Conservation (phyloP, 1,284 basidiomycete species). For the Crocinoboletus sp. region DNA sequence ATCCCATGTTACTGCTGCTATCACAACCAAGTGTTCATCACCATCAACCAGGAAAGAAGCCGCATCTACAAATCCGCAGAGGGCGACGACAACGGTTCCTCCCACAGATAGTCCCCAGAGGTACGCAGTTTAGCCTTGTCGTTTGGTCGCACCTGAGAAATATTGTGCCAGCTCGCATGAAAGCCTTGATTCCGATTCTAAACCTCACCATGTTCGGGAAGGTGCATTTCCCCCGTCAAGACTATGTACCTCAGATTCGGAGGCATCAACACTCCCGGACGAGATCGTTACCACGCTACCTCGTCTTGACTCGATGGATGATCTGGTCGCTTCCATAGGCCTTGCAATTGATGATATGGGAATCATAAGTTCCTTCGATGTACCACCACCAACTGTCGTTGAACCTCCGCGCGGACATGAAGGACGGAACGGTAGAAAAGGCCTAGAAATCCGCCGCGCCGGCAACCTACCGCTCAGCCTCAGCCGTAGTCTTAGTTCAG, state of each 20-base stretch:
- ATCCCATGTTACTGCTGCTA: conserved; percentile 45
- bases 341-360: conserved; percentile 37
- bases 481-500: conserved; percentile 11
- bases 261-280: conserved; percentile 17
- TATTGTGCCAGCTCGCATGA: conserved; percentile 17
- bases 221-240: conserved; percentile 60
- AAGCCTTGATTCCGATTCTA: conserved; percentile 14
- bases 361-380: conserved; percentile 29
- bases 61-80: conserved; percentile 4
- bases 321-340: conserved; percentile 33
- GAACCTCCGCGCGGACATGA: conserved; percentile 35
- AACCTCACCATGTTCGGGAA: conserved; percentile 53
- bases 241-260: conserved; percentile 33
- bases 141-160: not conserved
- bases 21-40: conserved; percentile 27
- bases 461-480: conserved; percentile 15
- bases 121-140: conserved; percentile 15
- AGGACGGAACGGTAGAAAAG: conserved; percentile 20
- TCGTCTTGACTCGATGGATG: conserved; percentile 31
- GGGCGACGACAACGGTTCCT: not conserved
- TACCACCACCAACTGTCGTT: conserved; percentile 38
- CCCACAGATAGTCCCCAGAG: conserved; percentile 17
- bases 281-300: conserved; percentile 17
- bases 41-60: conserved; percentile 8
- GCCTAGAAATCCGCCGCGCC: conserved; percentile 31